Percentiles rank a stretch among this genome's conserved stretches.
Evolutionary conservation across 768 basidiomycete species (phyloP).

Genomic region (Suillus ampliporus): DNA sequence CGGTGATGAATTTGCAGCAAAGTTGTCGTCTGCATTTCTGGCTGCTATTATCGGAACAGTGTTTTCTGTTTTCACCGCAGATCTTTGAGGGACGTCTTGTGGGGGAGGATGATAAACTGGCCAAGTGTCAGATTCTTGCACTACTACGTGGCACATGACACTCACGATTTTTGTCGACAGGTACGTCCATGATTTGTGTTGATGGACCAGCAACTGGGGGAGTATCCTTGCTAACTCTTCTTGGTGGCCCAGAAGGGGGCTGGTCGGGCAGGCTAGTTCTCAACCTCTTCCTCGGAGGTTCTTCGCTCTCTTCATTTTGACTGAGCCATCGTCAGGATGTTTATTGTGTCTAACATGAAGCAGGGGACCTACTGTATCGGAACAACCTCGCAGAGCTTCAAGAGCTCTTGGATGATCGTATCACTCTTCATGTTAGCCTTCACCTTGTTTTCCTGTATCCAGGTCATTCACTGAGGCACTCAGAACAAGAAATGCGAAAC

Average conservation of each 20-base stretch:
- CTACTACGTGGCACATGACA: conserved; percentile 24
- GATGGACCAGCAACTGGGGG: background rate
- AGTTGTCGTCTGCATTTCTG: background rate
- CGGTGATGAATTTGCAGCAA: background rate
- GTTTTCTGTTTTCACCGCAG: background rate
- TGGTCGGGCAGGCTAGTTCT: background rate
- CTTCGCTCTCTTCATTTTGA: conserved; percentile 17
- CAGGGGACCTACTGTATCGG: background rate
- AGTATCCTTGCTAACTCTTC: background rate
- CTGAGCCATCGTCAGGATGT: conserved; percentile 17
- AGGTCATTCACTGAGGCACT: background rate
- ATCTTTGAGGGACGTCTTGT: background rate
- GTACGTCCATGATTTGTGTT: conserved; percentile 18
- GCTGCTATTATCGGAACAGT: background rate
- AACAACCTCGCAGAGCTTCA: conserved; percentile 8
- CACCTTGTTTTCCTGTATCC: conserved; percentile 24
- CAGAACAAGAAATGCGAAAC: background rate
- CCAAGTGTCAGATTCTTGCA: background rate
- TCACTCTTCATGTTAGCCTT: conserved; percentile 35
- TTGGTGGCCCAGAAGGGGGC: conserved; percentile 3
- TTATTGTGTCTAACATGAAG: conserved; percentile 14
- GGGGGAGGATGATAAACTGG: background rate
- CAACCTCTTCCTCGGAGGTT: conserved; percentile 21
- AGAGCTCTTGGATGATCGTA: conserved; percentile 29
- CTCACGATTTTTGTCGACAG: conserved; percentile 31